A percentile compares a stretch with the other conserved stretches of the same genome.
Evolutionary conservation across 2,329 filamentous ascomycete species (phyloP).

Genomic region (Sporothrix variecibatus): DNA sequence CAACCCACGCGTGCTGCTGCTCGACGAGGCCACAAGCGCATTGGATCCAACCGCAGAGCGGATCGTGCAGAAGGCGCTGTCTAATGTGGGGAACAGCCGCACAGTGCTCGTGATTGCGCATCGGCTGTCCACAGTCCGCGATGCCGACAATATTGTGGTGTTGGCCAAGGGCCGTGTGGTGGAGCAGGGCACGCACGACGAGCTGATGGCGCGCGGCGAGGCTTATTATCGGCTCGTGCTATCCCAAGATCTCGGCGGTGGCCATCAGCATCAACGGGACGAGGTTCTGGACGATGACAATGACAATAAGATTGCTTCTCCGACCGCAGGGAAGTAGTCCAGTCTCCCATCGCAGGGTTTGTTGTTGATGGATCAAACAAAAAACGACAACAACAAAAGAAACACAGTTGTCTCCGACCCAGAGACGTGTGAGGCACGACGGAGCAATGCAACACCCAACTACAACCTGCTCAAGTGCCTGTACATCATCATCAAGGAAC

Average conservation of each 20-base stretch:
- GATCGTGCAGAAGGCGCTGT: conserved; percentile 36
- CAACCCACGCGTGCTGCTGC: conserved; percentile 37
- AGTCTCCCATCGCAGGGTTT: conserved; percentile 42
- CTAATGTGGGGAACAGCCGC: conserved; percentile 34
- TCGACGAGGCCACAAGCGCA: conserved; percentile 39
- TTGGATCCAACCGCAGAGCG: conserved; percentile 54
- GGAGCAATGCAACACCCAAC: not conserved
- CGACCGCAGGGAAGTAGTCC: not conserved
- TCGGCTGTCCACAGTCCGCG: conserved; percentile 66
- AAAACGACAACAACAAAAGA: conserved; percentile 52
- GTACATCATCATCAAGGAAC: conserved; percentile 17
- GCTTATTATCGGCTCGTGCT: conserved; percentile 67
- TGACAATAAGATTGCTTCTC: not conserved
- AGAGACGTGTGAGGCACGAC: not conserved
- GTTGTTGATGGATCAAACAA: conserved; percentile 73
- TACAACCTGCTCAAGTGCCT: conserved; percentile 19
- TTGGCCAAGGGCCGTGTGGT: conserved; percentile 69
- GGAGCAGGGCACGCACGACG: conserved; percentile 75
- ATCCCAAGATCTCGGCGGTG: conserved; percentile 54
- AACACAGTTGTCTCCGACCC: not conserved
- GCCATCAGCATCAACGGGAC: not conserved
- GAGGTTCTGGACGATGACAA: not conserved
- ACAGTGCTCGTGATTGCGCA: conserved; percentile 50
- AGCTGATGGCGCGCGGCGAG: conserved; percentile 61
- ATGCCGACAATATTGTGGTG: conserved; percentile 78